phyloP scores from a whole-genome alignment of 2,329 filamentous ascomycete genomes.

The Penicillium sp. region DNA sequence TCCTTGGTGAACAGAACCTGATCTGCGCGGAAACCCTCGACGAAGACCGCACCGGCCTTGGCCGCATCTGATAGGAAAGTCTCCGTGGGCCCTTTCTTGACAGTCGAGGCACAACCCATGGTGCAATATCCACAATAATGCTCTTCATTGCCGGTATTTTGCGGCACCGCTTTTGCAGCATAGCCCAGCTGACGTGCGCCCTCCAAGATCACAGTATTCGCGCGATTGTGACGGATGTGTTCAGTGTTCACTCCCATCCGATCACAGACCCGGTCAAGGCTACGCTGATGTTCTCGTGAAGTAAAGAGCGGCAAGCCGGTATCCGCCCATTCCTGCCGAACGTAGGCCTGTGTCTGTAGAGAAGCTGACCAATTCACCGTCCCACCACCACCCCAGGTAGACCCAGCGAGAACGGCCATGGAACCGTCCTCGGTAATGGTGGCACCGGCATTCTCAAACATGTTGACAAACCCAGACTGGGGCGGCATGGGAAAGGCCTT shows the following conservation, averaged over 20 bases:
- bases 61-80: constrained; percentile 76
- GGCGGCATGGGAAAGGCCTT: constrained; percentile 69
- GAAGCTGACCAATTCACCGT: constrained; percentile 77
- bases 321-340: constrained; percentile 75
- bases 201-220: constrained; percentile 67
- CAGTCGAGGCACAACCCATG: constrained; percentile 55
- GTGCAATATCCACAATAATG: constrained; percentile 69
- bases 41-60: constrained; percentile 68
- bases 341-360: constrained; percentile 64
- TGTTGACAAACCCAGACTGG: constrained; percentile 52
- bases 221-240: constrained; percentile 64
- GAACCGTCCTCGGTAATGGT: constrained; percentile 52
- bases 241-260: constrained; percentile 69
- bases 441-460: constrained; percentile 65
- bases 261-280: constrained; percentile 69
- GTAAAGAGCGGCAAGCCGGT: constrained; percentile 66
- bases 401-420: constrained; percentile 60
- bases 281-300: constrained; percentile 67
- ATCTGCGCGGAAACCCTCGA: constrained; percentile 73
- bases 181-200: constrained; percentile 69
- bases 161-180: constrained; percentile 61
- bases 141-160: constrained; percentile 67
- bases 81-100: constrained; percentile 73
- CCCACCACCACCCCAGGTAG: constrained; percentile 77
- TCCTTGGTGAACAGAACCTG: constrained; percentile 60